phyloP scores from a whole-genome alignment of 306 rosid genomes.

The Cicer yamashitae region DNA sequence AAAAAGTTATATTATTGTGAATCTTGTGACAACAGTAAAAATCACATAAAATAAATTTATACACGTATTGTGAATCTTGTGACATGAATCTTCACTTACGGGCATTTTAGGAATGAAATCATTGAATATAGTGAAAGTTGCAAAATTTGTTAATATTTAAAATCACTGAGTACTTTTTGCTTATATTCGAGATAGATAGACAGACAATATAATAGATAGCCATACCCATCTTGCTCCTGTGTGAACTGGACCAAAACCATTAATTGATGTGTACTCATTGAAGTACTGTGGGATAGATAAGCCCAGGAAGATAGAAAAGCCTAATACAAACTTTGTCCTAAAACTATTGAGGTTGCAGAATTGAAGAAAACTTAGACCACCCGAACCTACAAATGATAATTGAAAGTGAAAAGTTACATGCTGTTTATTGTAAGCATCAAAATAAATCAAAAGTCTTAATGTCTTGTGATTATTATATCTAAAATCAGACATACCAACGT shows the following conservation, averaged over 20 bases:
- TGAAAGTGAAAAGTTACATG: constrained; percentile 19
- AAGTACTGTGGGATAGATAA: constrained; percentile 93
- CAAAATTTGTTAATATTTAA: no score
- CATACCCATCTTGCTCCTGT: constrained; percentile 90
- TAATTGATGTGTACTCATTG: constrained; percentile 81
- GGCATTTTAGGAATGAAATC: no score
- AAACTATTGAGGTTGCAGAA: constrained; percentile 98
- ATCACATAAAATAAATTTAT: no score
- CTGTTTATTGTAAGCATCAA: not conserved
- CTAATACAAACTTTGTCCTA: constrained; percentile 84
- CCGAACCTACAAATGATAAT: constrained; percentile 56
- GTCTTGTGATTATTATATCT: constrained; percentile 6
- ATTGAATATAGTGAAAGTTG: no score
- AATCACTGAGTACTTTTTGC: no score
- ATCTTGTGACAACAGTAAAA: no score
- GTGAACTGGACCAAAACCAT: constrained; percentile 95
- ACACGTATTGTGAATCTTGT: no score
- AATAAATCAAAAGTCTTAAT: constrained; percentile 24
- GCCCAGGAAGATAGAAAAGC: constrained; percentile 92
- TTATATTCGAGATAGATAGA: not conserved
- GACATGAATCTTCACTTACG: no score
- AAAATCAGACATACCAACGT: constrained; percentile 75
- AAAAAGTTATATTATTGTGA: no score
- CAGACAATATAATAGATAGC: not conserved
- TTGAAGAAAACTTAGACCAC: constrained; percentile 94